phyloP scores from a whole-genome alignment of 306 rosid genomes.

The Biancaea sappan region DNA sequence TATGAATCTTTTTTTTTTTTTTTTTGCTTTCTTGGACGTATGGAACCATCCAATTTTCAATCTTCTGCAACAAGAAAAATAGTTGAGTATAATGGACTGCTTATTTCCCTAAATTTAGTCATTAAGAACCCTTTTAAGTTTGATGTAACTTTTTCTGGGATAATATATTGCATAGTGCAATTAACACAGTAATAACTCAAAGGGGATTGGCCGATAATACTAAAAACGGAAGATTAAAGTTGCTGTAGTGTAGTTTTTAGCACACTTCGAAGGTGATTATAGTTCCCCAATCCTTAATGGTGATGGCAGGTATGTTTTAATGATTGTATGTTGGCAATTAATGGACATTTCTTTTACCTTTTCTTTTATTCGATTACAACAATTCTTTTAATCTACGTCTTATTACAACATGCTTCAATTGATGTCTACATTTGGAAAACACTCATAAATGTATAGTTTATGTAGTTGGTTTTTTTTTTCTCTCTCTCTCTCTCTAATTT shows the following conservation, averaged over 20 bases:
- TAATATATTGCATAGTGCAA: background rate
- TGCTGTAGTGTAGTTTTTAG: too few relatives aligned
- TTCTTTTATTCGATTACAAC: too few relatives aligned
- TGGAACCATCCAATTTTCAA: background rate
- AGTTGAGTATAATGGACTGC: background rate
- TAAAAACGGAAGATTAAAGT: too few relatives aligned
- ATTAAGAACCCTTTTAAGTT: background rate
- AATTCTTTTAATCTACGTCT: background rate
- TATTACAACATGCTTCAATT: background rate
- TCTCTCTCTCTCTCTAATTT: too few relatives aligned
- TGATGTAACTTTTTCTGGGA: background rate
- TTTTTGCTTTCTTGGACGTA: background rate
- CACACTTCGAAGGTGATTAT: background rate
- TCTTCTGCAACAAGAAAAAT: background rate
- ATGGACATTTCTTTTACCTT: too few relatives aligned
- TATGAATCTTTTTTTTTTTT: background rate
- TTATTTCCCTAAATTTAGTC: background rate
- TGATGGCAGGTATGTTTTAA: background rate
- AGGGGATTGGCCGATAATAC: background rate
- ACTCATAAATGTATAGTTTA: background rate
- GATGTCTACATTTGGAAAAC: background rate
- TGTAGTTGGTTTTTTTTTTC: background rate
- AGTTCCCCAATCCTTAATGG: background rate
- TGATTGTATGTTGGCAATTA: too few relatives aligned
- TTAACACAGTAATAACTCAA: background rate